Evolutionary conservation across 2,329 filamentous ascomycete species (phyloP).

Genomic region (Lecanicillium sp.): DNA sequence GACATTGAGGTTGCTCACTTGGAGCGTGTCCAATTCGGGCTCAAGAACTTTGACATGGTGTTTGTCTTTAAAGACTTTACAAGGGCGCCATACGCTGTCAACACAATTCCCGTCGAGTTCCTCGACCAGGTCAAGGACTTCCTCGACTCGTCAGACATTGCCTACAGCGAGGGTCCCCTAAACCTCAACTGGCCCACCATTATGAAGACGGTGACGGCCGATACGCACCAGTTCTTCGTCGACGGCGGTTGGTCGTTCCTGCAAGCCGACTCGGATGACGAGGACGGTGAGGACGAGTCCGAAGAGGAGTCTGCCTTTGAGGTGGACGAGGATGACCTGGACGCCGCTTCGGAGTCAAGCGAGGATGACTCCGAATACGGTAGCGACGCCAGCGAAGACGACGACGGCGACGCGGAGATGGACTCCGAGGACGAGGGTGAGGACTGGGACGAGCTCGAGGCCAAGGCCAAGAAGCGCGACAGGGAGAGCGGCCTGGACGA

Average conservation of each 20-base stretch:
- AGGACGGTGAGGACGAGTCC: conserved; percentile 69
- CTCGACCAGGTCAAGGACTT: conserved; percentile 96
- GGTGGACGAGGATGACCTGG: conserved; percentile 78
- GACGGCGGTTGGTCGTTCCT: conserved; percentile 96
- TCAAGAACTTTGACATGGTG: conserved; percentile 98
- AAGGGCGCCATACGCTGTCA: conserved; percentile 85
- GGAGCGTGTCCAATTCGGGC: conserved; percentile 90
- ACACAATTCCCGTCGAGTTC: conserved; percentile 94
- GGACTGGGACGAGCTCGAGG: conserved; percentile 92
- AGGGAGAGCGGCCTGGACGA: conserved; percentile 61
- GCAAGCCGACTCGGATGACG: conserved; percentile 78
- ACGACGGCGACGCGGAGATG: conserved; percentile 58
- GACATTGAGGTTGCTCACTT: conserved; percentile 96
- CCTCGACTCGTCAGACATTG: conserved; percentile 91
- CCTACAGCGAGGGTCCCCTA: conserved; percentile 87
- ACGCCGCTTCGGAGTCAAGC: conserved; percentile 68
- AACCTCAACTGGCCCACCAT: conserved; percentile 99
- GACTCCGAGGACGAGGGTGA: conserved; percentile 70
- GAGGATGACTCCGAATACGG: conserved; percentile 91
- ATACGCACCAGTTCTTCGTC: conserved; percentile 90
- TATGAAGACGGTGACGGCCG: conserved; percentile 96
- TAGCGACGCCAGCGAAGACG: conserved; percentile 78
- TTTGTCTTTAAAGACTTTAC: conserved; percentile 98
- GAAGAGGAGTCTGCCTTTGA: conserved; percentile 92
- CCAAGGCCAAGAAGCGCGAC: conserved; percentile 83